These are phyloP conservation scores for Debaryomyces prosopidis DNA, from an alignment of 805 yeast genomes.

Conservation along the genomic window DNA sequence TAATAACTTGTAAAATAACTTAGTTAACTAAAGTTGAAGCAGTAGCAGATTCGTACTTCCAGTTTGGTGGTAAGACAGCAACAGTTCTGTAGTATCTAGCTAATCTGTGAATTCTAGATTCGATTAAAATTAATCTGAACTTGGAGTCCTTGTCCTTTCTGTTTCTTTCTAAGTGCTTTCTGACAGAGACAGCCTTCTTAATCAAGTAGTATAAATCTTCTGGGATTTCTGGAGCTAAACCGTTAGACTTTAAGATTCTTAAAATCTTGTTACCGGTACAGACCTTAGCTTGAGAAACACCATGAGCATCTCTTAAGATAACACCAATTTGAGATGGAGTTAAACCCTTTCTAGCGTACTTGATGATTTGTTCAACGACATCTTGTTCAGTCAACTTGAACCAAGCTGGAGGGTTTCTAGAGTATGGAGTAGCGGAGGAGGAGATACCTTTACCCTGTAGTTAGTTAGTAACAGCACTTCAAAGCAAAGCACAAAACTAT, in stretches of 20 bases:
- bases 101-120: slow-evolving; percentile 99
- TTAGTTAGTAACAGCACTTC: slow-evolving; percentile 39
- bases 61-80: slow-evolving; percentile 98
- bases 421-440: slow-evolving; percentile 98
- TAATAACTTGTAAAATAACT: slow-evolving; percentile 25
- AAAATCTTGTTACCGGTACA: slow-evolving; percentile 99
- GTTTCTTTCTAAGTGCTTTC: slow-evolving; percentile 99
- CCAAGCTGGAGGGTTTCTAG: slow-evolving; percentile 99
- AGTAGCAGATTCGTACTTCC: slow-evolving; percentile 99
- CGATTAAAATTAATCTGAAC: slow-evolving; percentile 99
- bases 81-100: slow-evolving; percentile 99
- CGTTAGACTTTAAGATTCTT: slow-evolving; percentile 98
- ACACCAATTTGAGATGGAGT: slow-evolving; percentile 99
- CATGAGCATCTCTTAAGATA: slow-evolving; percentile 99
- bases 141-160: slow-evolving; percentile 99
- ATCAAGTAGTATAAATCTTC: slow-evolving; percentile 99
- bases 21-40: slow-evolving; percentile 99
- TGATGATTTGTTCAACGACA: slow-evolving; percentile 96
- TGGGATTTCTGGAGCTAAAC: slow-evolving; percentile 99
- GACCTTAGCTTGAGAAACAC: slow-evolving; percentile 96
- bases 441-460: slow-evolving; percentile 97
- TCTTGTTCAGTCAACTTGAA: slow-evolving; percentile 95
- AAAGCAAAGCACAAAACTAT: background rate
- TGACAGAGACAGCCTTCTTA: slow-evolving; percentile 99
- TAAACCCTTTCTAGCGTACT: slow-evolving; percentile 99